phyloP scores from a whole-genome alignment of 176 grass and related monocot genomes.

The Musa beccarii region DNA sequence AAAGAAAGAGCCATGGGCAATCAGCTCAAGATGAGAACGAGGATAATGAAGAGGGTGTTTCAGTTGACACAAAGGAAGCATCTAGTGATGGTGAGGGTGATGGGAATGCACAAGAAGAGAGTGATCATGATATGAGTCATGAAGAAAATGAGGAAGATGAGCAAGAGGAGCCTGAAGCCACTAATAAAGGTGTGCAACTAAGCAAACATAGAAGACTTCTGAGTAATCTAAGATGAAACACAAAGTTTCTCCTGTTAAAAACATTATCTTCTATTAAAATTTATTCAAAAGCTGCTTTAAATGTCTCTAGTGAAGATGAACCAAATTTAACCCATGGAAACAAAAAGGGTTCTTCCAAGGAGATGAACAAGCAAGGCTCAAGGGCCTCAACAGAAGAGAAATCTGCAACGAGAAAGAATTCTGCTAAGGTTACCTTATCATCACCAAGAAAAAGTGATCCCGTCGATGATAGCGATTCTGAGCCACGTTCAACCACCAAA shows the following conservation, averaged over 20 bases:
- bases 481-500: conserved; percentile 26
- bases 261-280: conserved; percentile 27
- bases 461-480: conserved; percentile 5
- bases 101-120: conserved; percentile 30
- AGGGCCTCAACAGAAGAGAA: conserved; percentile 37
- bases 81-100: conserved; percentile 46
- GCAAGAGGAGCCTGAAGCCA: conserved; percentile 33
- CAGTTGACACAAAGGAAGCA: conserved; percentile 53
- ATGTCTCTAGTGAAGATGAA: conserved; percentile 29
- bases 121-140: conserved; percentile 38
- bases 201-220: conserved; percentile 40
- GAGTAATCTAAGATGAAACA: conserved; percentile 27
- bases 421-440: conserved; percentile 20
- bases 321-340: conserved; percentile 19
- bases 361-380: conserved; percentile 32
- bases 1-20: conserved; percentile 38
- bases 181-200: conserved; percentile 31
- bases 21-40: conserved; percentile 44
- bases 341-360: conserved; percentile 40
- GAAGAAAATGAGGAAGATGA: conserved; percentile 32
- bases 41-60: conserved; percentile 43
- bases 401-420: conserved; percentile 20
- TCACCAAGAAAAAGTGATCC: not conserved
- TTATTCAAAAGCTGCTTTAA: conserved; percentile 17
- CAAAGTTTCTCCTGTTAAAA: conserved; percentile 44